Base-by-base conservation (phyloP, 345 rosid genomes). In the Camelina neglecta region DNA sequence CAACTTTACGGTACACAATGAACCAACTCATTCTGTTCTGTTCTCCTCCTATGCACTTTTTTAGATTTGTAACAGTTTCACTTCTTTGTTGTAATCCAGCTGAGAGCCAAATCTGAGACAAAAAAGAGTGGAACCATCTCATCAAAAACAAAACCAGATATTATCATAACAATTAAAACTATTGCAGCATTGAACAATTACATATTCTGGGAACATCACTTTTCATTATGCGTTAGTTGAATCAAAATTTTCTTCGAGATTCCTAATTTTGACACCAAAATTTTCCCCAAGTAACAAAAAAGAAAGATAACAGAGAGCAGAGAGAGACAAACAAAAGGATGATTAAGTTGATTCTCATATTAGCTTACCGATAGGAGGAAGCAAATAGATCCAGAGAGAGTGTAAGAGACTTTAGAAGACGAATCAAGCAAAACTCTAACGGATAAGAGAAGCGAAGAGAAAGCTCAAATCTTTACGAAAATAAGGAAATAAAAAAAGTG, bases 11-110 rank as follows among this genome's bases (percentile, higher is more conserved):
- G 65, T 78, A 80, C 50, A 84, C 81, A 59, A 84, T 82, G 63
- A 79, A 83, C 96, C 90, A 87, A 80, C 76, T 78, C 98, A 93
- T 93, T 11, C 69, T 60, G 60, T 72, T 56, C 7, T 35, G 8
- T 36, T 7, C 57, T 60, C 60, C 69, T 69, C 18, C 1, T 57
- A 49, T 4, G 44, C 61, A 59, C 50, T 64, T 67, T 67, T 67
- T 50, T 3, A 41, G 61, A 36, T 29, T n/a, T 57, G 60, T 11
- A 11, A 21, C 10, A 51, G 3, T 3, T 57, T 45, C 60, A 62
- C 70, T 56, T 45, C 50, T 70, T 63, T 63, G 54, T 39, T 58
- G 60, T 48, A 4, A 24, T 70, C 63, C 63, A 56, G 13, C 60
- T 11, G 68, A 75, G 38, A 36, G 0, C 12, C 3, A 3, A 51